Evolutionary conservation across 257 asterid genomes (phyloP), one percentile per base, ranked within the genome.

Genomic region (Solanum chaucha): DNA sequence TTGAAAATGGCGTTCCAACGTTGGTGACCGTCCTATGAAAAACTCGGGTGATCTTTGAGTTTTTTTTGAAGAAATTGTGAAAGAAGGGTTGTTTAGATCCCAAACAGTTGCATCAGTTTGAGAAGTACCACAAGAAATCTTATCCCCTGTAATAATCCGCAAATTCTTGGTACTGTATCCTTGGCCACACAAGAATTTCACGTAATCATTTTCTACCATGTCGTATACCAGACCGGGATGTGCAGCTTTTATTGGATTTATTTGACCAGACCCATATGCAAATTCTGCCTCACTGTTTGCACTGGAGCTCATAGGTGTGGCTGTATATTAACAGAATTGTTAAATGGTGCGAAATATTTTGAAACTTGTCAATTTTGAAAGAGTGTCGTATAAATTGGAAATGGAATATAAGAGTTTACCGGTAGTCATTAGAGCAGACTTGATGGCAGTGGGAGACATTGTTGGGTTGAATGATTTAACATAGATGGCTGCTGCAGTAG

Each of bases 231-330:
- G 67, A 22, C 98, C 96, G 4, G 98, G 98, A 20, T 73, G 65
- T 41, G 85, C 87, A 2, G 96, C 98, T 86, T 89, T 90, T 26
- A 88, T 3, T 1, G 98, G 98, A 89, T 95, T 68, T 48, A 95
- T 92, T 67, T 95, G 98, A 82, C 98, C 98, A 2, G 98, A 92
- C 0, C 96, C 96, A 26, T 92, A 95, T 6, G 98, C 95, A 74
- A 94, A 93, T 58, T 95, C 96, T 0, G 89, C 94, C 17, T 93
- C 98, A 0, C 46, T 40, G 85, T 93, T 95, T 32, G 83, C 73
- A 32, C 10, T 12, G 17, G 78, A 72, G 38, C 90, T 91, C 94
- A 95, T 89, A 7, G 88, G 87, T 26, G 90, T 38, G 41, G 98
- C 96, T 93, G 90, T 55, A 19, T 10, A 4, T 32, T 32, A 85